Percentiles rank a stretch among this genome's conserved stretches.
phyloP scores from a whole-genome alignment of 2,329 filamentous ascomycete genomes.

The Westerdykella ornata region DNA sequence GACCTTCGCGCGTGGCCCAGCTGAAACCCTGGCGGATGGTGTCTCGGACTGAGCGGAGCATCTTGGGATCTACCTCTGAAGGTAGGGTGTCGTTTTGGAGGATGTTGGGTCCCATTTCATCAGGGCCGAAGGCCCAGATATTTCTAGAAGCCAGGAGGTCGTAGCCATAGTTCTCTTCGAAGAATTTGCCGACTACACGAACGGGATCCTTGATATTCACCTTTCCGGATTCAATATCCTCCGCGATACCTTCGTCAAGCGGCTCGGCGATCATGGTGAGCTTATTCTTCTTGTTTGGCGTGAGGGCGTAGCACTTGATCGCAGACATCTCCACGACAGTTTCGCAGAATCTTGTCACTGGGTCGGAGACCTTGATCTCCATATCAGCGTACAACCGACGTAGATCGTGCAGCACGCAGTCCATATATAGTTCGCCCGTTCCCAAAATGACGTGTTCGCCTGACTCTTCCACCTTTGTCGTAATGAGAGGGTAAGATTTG shows the following conservation, averaged over 20 bases:
- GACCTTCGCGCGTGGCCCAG: conserved; percentile 93
- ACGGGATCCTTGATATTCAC: conserved; percentile 91
- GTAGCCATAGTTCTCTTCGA: conserved; percentile 95
- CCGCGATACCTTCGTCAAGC: conserved; percentile 86
- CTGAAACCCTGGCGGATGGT: conserved; percentile 93
- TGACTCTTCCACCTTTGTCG: conserved; percentile 95
- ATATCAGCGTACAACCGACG: conserved; percentile 93
- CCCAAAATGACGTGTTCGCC: conserved; percentile 93
- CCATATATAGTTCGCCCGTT: conserved; percentile 98
- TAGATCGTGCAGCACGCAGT: conserved; percentile 93
- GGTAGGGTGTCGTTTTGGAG: conserved; percentile 94
- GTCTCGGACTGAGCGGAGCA: conserved; percentile 79
- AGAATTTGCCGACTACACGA: conserved; percentile 90
- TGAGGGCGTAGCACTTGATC: conserved; percentile 95
- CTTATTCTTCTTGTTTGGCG: conserved; percentile 99
- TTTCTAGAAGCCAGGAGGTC: conserved; percentile 89
- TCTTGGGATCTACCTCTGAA: conserved; percentile 88
- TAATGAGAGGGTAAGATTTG: conserved; percentile 93
- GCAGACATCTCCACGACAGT: conserved; percentile 95
- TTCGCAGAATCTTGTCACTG: conserved; percentile 94
- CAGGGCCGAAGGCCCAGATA: conserved; percentile 97
- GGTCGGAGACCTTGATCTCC: conserved; percentile 98
- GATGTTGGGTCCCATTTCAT: conserved; percentile 91
- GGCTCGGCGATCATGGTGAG: conserved; percentile 98
- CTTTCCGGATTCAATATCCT: conserved; percentile 84